phyloP scores from a whole-genome alignment of 441 rosid species.

The Adansonia rubrostipa region DNA sequence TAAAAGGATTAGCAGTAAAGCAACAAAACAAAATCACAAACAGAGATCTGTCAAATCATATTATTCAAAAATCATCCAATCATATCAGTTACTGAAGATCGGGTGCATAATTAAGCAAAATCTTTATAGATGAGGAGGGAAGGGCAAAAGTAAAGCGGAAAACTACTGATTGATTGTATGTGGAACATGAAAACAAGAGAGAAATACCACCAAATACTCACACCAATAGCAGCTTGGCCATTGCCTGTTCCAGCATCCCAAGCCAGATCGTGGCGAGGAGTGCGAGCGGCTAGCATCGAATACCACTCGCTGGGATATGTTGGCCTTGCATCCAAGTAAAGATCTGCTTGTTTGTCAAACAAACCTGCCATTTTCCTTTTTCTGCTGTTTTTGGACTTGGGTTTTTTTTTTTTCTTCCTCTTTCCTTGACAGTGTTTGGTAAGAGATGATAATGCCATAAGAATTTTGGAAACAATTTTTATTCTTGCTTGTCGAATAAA shows the following conservation, averaged over 20 bases:
- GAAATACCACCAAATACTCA: constrained; percentile 27
- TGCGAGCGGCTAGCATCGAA: constrained; percentile 53
- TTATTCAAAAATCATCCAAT: no score
- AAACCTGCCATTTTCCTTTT: constrained; percentile 47
- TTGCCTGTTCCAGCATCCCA: constrained; percentile 75
- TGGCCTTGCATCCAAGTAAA: constrained; percentile 58
- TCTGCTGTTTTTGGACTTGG: neutral
- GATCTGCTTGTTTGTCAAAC: constrained; percentile 57
- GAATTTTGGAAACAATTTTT: no score
- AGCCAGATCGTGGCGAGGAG: constrained; percentile 50
- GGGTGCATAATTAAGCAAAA: no score
- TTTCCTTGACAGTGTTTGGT: neutral
- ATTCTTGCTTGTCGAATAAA: no score
- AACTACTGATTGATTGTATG: no score
- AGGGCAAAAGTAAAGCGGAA: no score
- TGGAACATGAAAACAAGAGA: no score
- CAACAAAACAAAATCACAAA: no score
- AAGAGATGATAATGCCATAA: neutral
- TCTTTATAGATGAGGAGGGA: no score
- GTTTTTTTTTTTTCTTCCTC: neutral
- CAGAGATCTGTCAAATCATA: no score
- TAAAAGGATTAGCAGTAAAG: no score
- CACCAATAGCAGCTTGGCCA: constrained; percentile 73
- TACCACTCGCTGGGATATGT: constrained; percentile 58
- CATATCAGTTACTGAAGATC: no score